phyloP scores from a whole-genome alignment of 495 filamentous ascomycete genomes.

The Penicillium simplicissimum region DNA sequence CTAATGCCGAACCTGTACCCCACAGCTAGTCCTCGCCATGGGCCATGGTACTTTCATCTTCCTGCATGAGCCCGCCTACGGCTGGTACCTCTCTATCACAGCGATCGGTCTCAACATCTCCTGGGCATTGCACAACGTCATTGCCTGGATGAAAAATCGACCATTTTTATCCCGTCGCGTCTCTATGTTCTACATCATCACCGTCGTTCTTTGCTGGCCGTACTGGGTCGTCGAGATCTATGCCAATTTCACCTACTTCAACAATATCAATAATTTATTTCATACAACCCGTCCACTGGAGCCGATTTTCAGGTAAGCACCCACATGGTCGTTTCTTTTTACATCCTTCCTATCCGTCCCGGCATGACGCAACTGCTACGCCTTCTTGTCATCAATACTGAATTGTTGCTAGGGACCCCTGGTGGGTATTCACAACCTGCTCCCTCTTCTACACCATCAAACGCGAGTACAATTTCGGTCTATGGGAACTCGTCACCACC shows the following conservation, averaged over 20 bases:
- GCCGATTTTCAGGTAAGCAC: slow-evolving; percentile 47
- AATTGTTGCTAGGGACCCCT: slow-evolving; percentile 50
- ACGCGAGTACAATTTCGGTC: slow-evolving; percentile 50
- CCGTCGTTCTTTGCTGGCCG: slow-evolving; percentile 42
- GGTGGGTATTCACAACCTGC: slow-evolving; percentile 58
- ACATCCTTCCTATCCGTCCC: background rate
- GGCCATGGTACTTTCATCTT: slow-evolving; percentile 50
- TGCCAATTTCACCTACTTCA: slow-evolving; percentile 51
- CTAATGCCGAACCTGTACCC: background rate
- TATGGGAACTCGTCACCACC: slow-evolving; percentile 47
- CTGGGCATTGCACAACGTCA: slow-evolving; percentile 50
- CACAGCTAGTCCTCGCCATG: slow-evolving; percentile 38
- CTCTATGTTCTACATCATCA: slow-evolving; percentile 42
- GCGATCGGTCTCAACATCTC: slow-evolving; percentile 49
- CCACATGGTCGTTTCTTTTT: background rate
- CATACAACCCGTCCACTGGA: slow-evolving; percentile 52
- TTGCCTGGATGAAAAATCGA: slow-evolving; percentile 51
- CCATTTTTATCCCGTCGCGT: slow-evolving; percentile 42
- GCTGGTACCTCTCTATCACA: slow-evolving; percentile 49
- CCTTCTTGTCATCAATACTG: background rate
- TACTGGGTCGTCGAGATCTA: slow-evolving; percentile 53
- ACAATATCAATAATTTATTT: slow-evolving; percentile 53
- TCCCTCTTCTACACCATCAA: slow-evolving; percentile 57
- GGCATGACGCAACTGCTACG: background rate
- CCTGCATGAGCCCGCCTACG: slow-evolving; percentile 41